Percentiles rank a stretch among this genome's conserved stretches.
These are phyloP conservation scores for Populus ilicifolia DNA, from an alignment of 345 rosid species.

Conservation along the genomic window DNA sequence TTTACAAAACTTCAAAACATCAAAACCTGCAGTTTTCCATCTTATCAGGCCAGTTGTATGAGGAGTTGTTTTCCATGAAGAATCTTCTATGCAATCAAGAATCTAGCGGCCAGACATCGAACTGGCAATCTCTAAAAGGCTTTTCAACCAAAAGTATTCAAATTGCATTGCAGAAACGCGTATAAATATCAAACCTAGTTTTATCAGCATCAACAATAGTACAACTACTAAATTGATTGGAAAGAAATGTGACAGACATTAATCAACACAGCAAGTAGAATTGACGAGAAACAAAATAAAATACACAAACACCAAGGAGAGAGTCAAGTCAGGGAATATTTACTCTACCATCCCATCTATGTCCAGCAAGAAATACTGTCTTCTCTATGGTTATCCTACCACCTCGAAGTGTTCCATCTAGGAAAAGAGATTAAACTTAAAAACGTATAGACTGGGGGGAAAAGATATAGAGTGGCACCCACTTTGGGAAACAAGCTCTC, in stretches of 20 bases:
- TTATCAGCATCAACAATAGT: neutral
- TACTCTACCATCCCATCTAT: neutral
- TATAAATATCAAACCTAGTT: neutral
- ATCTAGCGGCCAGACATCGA: neutral
- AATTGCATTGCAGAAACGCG: neutral
- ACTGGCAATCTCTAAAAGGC: neutral
- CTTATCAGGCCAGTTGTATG: neutral
- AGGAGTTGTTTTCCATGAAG: neutral
- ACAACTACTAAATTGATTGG: neutral
- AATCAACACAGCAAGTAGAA: neutral
- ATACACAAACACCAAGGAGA: conserved; percentile 19
- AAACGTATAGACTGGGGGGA: neutral
- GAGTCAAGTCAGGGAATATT: conserved; percentile 19
- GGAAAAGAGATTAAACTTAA: neutral
- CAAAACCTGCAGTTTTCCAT: neutral
- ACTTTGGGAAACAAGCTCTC: conserved; percentile 11
- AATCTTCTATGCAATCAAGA: neutral
- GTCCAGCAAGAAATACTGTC: neutral
- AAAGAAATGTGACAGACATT: conserved; percentile 5
- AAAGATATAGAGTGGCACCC: neutral
- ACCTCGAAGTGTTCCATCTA: conserved; percentile 12
- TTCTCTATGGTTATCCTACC: conserved; percentile 11
- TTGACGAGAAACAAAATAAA: conserved; percentile 12
- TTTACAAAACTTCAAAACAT: neutral
- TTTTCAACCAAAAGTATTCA: neutral